Evolutionary conservation across 768 basidiomycete genomes (phyloP).

Genomic region (Panaeolus papilionaceus): DNA sequence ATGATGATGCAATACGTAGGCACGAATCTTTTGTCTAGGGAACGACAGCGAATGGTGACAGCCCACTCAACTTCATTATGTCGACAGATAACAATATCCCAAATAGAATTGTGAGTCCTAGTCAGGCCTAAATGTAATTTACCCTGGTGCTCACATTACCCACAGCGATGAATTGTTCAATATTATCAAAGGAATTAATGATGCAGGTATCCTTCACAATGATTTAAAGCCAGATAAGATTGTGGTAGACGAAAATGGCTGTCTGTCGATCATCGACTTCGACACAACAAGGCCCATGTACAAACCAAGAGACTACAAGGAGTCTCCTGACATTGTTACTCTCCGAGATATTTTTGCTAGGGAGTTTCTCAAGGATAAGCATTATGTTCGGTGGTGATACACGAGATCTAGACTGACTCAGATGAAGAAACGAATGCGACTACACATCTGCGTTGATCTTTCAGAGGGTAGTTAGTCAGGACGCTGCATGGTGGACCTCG

Average conservation of each 20-base stretch:
- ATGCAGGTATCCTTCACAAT: neutral
- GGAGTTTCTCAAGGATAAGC: neutral
- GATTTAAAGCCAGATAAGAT: neutral
- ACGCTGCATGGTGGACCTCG: too few species aligned
- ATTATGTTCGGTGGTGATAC: neutral
- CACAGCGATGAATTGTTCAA: neutral
- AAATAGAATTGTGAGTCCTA: neutral
- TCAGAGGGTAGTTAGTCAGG: too few species aligned
- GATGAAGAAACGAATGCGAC: too few species aligned
- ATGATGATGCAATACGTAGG: conserved; percentile 23
- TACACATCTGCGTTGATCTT: too few species aligned
- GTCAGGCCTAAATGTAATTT: too few species aligned
- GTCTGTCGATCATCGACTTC: neutral
- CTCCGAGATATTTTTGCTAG: neutral
- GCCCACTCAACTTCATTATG: too few species aligned
- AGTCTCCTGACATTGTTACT: neutral
- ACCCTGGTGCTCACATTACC: too few species aligned
- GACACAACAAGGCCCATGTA: neutral
- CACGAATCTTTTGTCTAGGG: neutral
- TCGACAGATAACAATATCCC: neutral
- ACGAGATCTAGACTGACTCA: too few species aligned
- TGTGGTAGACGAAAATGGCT: neutral
- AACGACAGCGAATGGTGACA: neutral
- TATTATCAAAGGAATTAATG: neutral
- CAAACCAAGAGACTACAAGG: neutral